phyloP scores from a whole-genome alignment of 495 filamentous ascomycete species.

The Lasiosphaeria hispida region DNA sequence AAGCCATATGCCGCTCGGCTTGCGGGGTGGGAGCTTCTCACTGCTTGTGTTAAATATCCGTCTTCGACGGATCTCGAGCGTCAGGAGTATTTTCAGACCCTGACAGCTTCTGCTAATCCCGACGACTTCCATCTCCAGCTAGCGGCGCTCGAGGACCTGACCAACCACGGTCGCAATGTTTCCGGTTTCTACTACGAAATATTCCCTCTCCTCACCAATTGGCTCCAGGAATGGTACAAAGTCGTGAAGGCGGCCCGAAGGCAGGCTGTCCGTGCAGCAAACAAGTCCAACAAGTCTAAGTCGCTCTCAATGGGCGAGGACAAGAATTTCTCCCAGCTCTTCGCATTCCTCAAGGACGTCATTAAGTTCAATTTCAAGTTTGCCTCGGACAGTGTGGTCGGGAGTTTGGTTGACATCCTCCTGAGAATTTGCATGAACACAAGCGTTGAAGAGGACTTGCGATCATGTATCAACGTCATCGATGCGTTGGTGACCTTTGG shows the following conservation, averaged over 20 bases:
- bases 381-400: constrained; percentile 65
- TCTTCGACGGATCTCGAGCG: constrained; percentile 63
- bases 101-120: constrained; percentile 48
- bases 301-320: constrained; percentile 58
- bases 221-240: constrained; percentile 57
- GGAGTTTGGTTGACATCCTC: constrained; percentile 61
- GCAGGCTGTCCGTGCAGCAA: constrained; percentile 31
- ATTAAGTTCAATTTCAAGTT: constrained; percentile 81
- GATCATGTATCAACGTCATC: constrained; percentile 71
- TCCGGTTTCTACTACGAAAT: constrained; percentile 64
- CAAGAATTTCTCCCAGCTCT: constrained; percentile 63
- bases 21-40: constrained; percentile 61
- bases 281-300: constrained; percentile 46
- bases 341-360: constrained; percentile 72
- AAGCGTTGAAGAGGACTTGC: constrained; percentile 68
- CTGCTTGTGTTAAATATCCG: constrained; percentile 59
- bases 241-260: constrained; percentile 50
- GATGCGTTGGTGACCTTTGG: constrained; percentile 78
- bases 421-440: constrained; percentile 75
- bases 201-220: constrained; percentile 55
- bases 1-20: constrained; percentile 53
- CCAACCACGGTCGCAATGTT: constrained; percentile 60
- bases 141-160: constrained; percentile 58
- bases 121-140: constrained; percentile 65
- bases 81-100: constrained; percentile 59